phyloP scores from a whole-genome alignment of 805 yeast species.

The Saccharomyces kudriavzevii region DNA sequence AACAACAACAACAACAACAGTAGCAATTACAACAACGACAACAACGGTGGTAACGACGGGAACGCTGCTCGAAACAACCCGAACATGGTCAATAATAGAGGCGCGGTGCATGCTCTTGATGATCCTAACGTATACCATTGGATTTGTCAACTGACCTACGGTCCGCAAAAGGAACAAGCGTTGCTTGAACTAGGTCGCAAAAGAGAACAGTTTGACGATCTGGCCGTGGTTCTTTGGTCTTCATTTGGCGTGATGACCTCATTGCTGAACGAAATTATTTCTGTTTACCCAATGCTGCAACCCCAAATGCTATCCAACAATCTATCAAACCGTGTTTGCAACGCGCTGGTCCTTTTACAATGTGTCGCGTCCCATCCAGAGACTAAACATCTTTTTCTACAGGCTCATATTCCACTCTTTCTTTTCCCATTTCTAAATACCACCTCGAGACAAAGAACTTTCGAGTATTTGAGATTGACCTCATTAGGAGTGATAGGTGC shows the following conservation, averaged over 20 bases:
- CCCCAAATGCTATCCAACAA: constrained; percentile 81
- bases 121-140: constrained; percentile 83
- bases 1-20: constrained; percentile 7
- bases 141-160: constrained; percentile 84
- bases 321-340: constrained; percentile 89
- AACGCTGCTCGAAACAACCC: constrained; percentile 3
- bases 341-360: constrained; percentile 87
- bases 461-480: constrained; percentile 87
- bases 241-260: constrained; percentile 96
- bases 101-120: constrained; percentile 40
- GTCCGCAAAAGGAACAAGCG: constrained; percentile 89
- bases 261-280: constrained; percentile 76
- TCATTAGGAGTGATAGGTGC: constrained; percentile 97
- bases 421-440: constrained; percentile 91
- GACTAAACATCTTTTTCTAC: constrained; percentile 74
- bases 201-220: constrained; percentile 88
- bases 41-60: constrained; percentile 6
- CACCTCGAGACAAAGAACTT: constrained; percentile 82
- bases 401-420: constrained; percentile 87
- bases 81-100: background rate
- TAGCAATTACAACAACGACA: constrained; percentile 8
- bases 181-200: constrained; percentile 85
- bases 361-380: constrained; percentile 95
- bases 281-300: constrained; percentile 80
- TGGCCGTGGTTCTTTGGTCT: constrained; percentile 89